Evolutionary conservation across 2,329 filamentous ascomycete species (phyloP).

Genomic region (Malbranchea zuffiana): DNA sequence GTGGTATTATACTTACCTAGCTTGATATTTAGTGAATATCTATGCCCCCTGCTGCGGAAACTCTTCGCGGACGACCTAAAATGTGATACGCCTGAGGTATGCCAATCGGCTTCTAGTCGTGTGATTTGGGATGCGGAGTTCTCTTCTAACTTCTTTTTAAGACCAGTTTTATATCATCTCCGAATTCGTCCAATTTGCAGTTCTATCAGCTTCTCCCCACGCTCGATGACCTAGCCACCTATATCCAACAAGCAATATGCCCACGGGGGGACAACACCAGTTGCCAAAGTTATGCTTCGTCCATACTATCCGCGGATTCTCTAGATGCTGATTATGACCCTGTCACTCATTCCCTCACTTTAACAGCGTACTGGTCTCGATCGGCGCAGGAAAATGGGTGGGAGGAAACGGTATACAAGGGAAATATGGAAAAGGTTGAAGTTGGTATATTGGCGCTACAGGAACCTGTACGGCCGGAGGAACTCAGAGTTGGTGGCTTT

Average conservation of each 20-base stretch:
- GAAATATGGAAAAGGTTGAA: slow-evolving; percentile 50
- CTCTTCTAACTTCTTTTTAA: slow-evolving; percentile 18
- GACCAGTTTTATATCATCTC: slow-evolving; percentile 53
- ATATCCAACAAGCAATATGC: slow-evolving; percentile 46
- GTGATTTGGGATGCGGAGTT: neutral
- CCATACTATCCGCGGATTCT: slow-evolving; percentile 46
- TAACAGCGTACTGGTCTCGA: slow-evolving; percentile 53
- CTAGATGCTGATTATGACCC: slow-evolving; percentile 71
- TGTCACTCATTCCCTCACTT: slow-evolving; percentile 52
- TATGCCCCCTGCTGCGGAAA: slow-evolving; percentile 51
- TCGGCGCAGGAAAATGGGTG: slow-evolving; percentile 30
- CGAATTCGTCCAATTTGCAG: slow-evolving; percentile 50
- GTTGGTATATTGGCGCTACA: slow-evolving; percentile 67
- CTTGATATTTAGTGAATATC: slow-evolving; percentile 28
- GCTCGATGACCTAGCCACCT: slow-evolving; percentile 45
- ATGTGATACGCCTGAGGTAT: slow-evolving; percentile 44
- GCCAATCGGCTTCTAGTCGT: slow-evolving; percentile 3
- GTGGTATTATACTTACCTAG: no score
- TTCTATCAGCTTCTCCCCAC: slow-evolving; percentile 57
- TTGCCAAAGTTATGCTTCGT: slow-evolving; percentile 42
- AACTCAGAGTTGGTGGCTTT: slow-evolving; percentile 67
- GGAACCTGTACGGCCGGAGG: slow-evolving; percentile 49
- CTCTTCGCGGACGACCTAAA: slow-evolving; percentile 46
- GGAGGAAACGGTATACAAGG: slow-evolving; percentile 35
- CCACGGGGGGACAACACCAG: slow-evolving; percentile 29